These are phyloP conservation scores for Fusarium gaditjirri DNA, from an alignment of 2,329 filamentous ascomycete genomes.

Conservation along the genomic window DNA sequence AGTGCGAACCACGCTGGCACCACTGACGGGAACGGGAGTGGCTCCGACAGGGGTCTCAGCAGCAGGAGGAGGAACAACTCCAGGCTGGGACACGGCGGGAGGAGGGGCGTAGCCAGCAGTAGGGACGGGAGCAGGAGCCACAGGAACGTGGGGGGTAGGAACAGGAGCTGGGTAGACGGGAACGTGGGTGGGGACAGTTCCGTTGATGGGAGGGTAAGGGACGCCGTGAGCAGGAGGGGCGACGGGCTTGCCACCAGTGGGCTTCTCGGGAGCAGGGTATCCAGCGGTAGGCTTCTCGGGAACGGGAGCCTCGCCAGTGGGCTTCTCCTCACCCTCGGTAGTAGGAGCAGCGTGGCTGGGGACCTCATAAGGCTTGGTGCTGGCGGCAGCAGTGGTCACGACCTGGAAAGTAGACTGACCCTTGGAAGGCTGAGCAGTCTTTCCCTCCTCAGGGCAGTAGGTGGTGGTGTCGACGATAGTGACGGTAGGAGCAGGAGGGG, in stretches of 20 bases:
- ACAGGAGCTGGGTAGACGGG: slow-evolving; percentile 10
- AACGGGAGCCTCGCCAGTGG: not conserved
- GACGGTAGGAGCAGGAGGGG: slow-evolving; percentile 31
- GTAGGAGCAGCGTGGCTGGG: slow-evolving; percentile 2
- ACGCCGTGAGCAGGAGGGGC: slow-evolving; percentile 7
- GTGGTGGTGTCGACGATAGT: slow-evolving; percentile 39
- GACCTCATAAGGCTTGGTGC: not conserved
- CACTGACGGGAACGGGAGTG: slow-evolving; percentile 19
- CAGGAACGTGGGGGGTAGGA: not conserved
- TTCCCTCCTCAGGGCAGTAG: slow-evolving; percentile 20
- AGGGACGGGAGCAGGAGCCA: not conserved
- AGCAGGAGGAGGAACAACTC: slow-evolving; percentile 8
- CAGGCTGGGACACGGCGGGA: not conserved
- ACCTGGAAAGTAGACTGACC: slow-evolving; percentile 3
- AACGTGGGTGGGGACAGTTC: slow-evolving; percentile 19
- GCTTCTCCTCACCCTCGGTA: slow-evolving; percentile 2
- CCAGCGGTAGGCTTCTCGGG: not conserved
- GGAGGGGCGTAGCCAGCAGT: not conserved
- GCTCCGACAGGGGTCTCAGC: not conserved
- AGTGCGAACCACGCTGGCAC: slow-evolving; percentile 20
- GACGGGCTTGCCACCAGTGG: slow-evolving; percentile 8
- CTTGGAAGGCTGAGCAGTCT: slow-evolving; percentile 11
- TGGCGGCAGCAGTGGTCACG: slow-evolving; percentile 7
- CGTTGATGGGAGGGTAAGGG: slow-evolving; percentile 29
- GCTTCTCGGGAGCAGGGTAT: slow-evolving; percentile 12